phyloP scores from a whole-genome alignment of 2,329 filamentous ascomycete genomes.

The Pseudovirgaria hyperparasitica region DNA sequence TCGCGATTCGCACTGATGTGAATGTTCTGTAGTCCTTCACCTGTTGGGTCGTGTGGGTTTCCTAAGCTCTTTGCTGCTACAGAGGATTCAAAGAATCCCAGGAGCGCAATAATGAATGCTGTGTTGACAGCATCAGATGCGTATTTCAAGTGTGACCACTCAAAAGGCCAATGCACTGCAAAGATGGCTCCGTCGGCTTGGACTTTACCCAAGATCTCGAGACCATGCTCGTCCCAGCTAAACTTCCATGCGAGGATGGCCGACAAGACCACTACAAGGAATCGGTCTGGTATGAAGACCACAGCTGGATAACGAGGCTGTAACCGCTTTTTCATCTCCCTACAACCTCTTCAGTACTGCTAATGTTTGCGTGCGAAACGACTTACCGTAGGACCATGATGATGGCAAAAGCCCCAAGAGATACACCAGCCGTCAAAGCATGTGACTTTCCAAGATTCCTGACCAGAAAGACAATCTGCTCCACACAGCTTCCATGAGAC shows the following conservation, averaged over 20 bases:
- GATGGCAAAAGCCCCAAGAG: conserved; percentile 65
- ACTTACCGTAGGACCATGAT: conserved; percentile 81
- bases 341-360: conserved; percentile 18
- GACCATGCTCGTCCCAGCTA: conserved; percentile 65
- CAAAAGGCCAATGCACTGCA: conserved; percentile 76
- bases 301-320: conserved; percentile 68
- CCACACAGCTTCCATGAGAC: conserved; percentile 71
- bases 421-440: conserved; percentile 61
- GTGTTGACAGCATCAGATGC: conserved; percentile 81
- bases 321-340: conserved; percentile 68
- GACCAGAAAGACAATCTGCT: conserved; percentile 73
- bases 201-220: conserved; percentile 73
- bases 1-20: conserved; percentile 84
- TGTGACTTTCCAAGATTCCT: conserved; percentile 55
- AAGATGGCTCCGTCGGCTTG: conserved; percentile 63
- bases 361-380: conserved; percentile 1
- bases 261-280: conserved; percentile 75
- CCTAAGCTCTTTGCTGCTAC: conserved; percentile 82
- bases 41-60: conserved; percentile 31
- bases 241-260: conserved; percentile 67
- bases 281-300: conserved; percentile 84
- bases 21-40: conserved; percentile 60
- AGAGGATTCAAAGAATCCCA: conserved; percentile 97
- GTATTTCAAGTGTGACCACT: conserved; percentile 61
- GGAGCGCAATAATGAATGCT: conserved; percentile 80